Evolutionary conservation across 345 rosid genomes (phyloP).

Genomic region (Eucalyptus sp.): DNA sequence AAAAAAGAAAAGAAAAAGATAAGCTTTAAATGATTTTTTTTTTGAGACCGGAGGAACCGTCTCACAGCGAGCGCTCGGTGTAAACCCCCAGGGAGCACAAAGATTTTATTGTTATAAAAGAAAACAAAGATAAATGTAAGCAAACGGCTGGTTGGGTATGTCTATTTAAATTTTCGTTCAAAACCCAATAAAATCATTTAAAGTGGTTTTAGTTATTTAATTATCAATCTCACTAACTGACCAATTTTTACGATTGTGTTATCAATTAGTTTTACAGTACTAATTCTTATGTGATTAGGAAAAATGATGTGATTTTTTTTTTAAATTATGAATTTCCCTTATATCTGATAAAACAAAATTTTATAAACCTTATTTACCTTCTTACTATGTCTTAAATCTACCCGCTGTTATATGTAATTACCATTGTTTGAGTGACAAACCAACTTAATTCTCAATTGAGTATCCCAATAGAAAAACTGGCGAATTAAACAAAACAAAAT

Average conservation of each 20-base stretch:
- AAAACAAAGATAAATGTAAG: background rate
- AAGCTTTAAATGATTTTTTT: no score
- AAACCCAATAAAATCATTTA: background rate
- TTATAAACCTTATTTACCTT: background rate
- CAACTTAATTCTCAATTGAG: background rate
- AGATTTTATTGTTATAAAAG: background rate
- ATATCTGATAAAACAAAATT: background rate
- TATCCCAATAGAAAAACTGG: background rate
- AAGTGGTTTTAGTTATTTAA: background rate
- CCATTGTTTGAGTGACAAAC: background rate
- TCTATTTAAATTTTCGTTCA: background rate
- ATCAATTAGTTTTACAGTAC: background rate
- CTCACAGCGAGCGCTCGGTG: no score
- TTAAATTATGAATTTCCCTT: background rate
- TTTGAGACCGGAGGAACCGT: no score
- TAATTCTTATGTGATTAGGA: background rate
- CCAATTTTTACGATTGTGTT: background rate
- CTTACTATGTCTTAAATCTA: background rate
- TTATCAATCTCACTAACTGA: background rate
- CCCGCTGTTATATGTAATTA: background rate
- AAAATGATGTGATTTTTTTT: background rate
- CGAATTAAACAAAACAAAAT: background rate
- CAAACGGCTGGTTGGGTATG: background rate
- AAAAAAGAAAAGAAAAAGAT: no score
- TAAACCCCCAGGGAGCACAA: no score